A percentile compares a stretch with the other conserved stretches of the same genome.
These are phyloP conservation scores for Oryza rufipogon DNA, from an alignment of 176 grass and related monocot genomes.

Conservation along the genomic window DNA sequence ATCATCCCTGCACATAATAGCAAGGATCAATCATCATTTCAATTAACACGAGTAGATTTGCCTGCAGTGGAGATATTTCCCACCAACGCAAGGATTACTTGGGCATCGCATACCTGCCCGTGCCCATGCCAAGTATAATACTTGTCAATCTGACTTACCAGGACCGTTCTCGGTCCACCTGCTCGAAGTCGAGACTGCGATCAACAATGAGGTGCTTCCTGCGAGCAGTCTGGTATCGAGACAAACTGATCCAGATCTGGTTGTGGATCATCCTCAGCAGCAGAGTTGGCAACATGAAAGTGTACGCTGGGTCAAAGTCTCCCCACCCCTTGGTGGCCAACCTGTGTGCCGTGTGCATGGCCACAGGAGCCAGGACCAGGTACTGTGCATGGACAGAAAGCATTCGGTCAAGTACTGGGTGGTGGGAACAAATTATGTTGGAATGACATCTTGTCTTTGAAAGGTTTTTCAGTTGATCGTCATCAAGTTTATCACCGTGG, in stretches of 20 bases:
- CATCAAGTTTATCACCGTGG: conserved; percentile 1
- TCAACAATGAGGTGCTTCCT: conserved; percentile 82
- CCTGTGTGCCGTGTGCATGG: conserved; percentile 47
- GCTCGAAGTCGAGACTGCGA: conserved; percentile 82
- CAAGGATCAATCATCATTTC: neutral
- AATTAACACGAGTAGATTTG: neutral
- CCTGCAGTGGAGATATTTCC: neutral
- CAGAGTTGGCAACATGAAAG: conserved; percentile 52
- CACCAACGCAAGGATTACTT: conserved; percentile 9
- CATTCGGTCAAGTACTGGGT: neutral
- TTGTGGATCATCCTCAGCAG: conserved; percentile 82
- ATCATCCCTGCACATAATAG: conserved; percentile 70
- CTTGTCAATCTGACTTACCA: conserved; percentile 51
- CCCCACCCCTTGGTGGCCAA: conserved; percentile 55
- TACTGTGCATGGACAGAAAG: conserved; percentile 57
- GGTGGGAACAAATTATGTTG: neutral
- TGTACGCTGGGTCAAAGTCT: conserved; percentile 45
- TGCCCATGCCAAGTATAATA: neutral
- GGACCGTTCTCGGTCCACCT: conserved; percentile 83
- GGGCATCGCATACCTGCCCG: neutral
- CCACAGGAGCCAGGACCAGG: conserved; percentile 70
- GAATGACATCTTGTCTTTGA: neutral
- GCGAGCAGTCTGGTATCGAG: conserved; percentile 74
- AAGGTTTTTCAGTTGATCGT: neutral
- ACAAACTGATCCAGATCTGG: conserved; percentile 85